Base-by-base conservation (phyloP, 2,329 filamentous ascomycete genomes). In the Penicillium sp. region DNA sequence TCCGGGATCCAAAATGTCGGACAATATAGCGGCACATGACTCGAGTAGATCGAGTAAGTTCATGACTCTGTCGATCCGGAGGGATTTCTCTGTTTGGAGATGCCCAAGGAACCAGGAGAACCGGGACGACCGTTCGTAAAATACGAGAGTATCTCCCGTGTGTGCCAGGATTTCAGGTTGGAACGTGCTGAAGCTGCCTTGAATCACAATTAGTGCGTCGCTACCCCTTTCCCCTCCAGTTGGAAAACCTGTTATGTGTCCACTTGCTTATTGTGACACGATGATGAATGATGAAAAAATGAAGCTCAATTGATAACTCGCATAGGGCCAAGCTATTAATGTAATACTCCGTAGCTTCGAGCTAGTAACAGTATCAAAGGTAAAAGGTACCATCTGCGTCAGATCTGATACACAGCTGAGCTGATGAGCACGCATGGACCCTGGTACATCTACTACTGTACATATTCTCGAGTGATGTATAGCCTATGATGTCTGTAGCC, bases 371-470 rank as follows among this genome's bases (percentile, higher is more conserved):
- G 15, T 18, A 18, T 18, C 15, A 18, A 18, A 18, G 15, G 15
- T 18, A 1, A 4, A 12, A 18, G 8, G 33, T 37, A 18, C 20
- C 15, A 20, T 7, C 33, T 3, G 15, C 3, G 33, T 37, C 33
- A 59, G 58, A 60, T 60, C 57, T 53, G 49, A 53, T 49, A 18
- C 15, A 18, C 15, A 55, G 20, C 20, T 23, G 20, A 18, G 15
- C 15, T 18, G 15, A 18, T 1, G 15, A 18, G 15, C 15, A 18
- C 15, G 15, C 15, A 2, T 18, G 15, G 15, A 18, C 15, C 15
- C 15, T 18, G 15, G 15, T 18, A 18, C 15, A 18, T 18, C 15
- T 18, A 18, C 15, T 18, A 18, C 15, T 18, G 15, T 18, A 18
- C 15, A 18, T 18, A 18, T 23, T 4, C 20, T 23, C 20, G 20